Conservation (phyloP, 1,284 basidiomycete species). For the Ustilago loliicola region DNA sequence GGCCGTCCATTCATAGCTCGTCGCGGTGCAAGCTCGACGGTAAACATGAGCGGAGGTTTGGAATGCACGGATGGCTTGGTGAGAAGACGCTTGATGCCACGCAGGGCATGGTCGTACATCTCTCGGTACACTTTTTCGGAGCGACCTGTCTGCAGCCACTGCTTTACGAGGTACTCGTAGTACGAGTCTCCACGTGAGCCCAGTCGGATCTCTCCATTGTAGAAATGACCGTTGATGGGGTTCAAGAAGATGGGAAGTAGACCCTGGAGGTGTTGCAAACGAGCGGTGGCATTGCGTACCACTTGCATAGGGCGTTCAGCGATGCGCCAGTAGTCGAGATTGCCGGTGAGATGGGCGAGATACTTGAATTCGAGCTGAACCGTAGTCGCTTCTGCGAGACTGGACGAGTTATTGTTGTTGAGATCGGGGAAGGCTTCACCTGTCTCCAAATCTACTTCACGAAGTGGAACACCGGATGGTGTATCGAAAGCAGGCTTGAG, state of each 20-base stretch:
- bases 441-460: constrained; percentile 81
- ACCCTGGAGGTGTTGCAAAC: constrained; percentile 75
- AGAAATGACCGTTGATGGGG: constrained; percentile 78
- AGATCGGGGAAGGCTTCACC: constrained; percentile 78
- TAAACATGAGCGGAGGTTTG: constrained; percentile 77
- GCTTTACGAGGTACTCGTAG: constrained; percentile 85
- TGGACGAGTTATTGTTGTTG: constrained; percentile 79
- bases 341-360: constrained; percentile 82
- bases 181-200: constrained; percentile 94
- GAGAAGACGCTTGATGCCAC: constrained; percentile 82
- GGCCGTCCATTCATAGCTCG: constrained; percentile 12
- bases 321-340: constrained; percentile 83
- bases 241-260: constrained; percentile 86
- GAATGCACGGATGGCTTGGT: constrained; percentile 73
- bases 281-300: constrained; percentile 40
- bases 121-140: constrained; percentile 84
- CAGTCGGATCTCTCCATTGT: constrained; percentile 82
- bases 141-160: constrained; percentile 74
- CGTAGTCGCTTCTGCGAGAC: constrained; percentile 76
- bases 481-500: constrained; percentile 82
- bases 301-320: constrained; percentile 75
- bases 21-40: constrained; percentile 77
- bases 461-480: constrained; percentile 82
- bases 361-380: constrained; percentile 78
- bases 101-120: constrained; percentile 90